Conservation (phyloP, 2,329 filamentous ascomycete species). For the Ceratocystis diversiconidia region DNA sequence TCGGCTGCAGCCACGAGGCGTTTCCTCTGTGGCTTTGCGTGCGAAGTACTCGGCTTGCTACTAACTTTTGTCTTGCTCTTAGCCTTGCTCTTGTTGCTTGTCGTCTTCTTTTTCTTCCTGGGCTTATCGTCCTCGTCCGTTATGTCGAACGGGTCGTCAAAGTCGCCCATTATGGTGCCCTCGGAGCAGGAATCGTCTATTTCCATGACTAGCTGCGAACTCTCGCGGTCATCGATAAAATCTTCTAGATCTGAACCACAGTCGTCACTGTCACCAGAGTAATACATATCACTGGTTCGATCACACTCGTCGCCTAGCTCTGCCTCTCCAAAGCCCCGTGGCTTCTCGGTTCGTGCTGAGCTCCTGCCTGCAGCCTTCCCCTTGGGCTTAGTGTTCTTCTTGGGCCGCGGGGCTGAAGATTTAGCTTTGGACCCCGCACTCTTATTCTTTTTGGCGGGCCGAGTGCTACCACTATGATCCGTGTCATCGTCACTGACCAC, state of each 20-base stretch:
- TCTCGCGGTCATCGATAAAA: conserved; percentile 15
- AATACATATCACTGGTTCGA: conserved; percentile 16
- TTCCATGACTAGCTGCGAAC: conserved; percentile 5
- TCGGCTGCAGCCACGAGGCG: neutral
- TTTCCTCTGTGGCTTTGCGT: neutral
- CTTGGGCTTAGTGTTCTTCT: conserved; percentile 1
- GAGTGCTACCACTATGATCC: neutral
- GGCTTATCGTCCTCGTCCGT: conserved; percentile 7
- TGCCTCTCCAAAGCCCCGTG: conserved; percentile 8
- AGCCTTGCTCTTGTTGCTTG: neutral
- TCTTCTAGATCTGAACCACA: conserved; percentile 17
- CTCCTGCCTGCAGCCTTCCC: neutral
- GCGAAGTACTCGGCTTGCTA: neutral
- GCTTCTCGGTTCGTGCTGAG: neutral
- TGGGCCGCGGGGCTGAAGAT: neutral
- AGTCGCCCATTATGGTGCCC: neutral
- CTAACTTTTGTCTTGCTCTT: neutral
- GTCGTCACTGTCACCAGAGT: conserved; percentile 17
- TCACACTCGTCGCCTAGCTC: conserved; percentile 17
- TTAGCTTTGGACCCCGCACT: neutral
- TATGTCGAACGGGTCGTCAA: neutral
- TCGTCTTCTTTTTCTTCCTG: conserved; percentile 4
- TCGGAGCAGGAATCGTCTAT: conserved; percentile 15
- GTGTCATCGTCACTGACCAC: conserved; percentile 14
- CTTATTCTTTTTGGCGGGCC: conserved; percentile 3